A percentile compares a stretch with the other conserved stretches of the same genome.
These are phyloP conservation scores for Pseudopyricularia javanii DNA, from an alignment of 2,329 filamentous ascomycete genomes.

Conservation along the genomic window DNA sequence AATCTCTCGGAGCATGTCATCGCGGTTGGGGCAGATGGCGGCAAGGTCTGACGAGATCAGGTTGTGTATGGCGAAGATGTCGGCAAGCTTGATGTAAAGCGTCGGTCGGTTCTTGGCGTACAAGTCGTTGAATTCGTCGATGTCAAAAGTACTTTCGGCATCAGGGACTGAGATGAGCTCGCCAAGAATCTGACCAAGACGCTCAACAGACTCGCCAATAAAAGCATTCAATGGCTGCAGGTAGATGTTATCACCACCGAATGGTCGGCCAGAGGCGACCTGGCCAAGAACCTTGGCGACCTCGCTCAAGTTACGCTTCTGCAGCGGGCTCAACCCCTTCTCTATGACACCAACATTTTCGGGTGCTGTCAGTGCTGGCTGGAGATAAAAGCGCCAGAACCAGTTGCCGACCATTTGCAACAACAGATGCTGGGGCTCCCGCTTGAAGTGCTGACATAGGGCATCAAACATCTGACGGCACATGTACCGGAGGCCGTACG, in stretches of 20 bases:
- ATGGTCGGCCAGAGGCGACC: constrained; percentile 75
- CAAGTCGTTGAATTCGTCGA: constrained; percentile 96
- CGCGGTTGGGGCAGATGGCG: constrained; percentile 63
- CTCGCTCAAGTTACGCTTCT: constrained; percentile 84
- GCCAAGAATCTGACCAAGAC: constrained; percentile 63
- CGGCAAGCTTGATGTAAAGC: constrained; percentile 97
- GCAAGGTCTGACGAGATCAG: constrained; percentile 70
- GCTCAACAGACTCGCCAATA: constrained; percentile 70
- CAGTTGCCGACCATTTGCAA: constrained; percentile 80
- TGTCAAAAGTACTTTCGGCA: constrained; percentile 87
- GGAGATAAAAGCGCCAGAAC: constrained; percentile 89
- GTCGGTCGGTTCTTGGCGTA: constrained; percentile 95
- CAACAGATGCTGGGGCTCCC: constrained; percentile 64
- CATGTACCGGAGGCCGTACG: constrained; percentile 82
- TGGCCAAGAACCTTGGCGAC: constrained; percentile 88
- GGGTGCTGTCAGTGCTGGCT: constrained; percentile 77
- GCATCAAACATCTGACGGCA: constrained; percentile 75
- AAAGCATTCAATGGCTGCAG: constrained; percentile 91
- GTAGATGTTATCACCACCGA: constrained; percentile 91
- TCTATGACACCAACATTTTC: constrained; percentile 92
- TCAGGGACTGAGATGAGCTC: constrained; percentile 74
- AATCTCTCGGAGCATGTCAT: constrained; percentile 83
- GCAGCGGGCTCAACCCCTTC: constrained; percentile 73
- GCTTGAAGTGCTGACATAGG: constrained; percentile 64
- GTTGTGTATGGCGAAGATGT: constrained; percentile 93